Conservation (phyloP, 768 basidiomycete species). For the Tylopilus plumbeoviolaceoides region DNA sequence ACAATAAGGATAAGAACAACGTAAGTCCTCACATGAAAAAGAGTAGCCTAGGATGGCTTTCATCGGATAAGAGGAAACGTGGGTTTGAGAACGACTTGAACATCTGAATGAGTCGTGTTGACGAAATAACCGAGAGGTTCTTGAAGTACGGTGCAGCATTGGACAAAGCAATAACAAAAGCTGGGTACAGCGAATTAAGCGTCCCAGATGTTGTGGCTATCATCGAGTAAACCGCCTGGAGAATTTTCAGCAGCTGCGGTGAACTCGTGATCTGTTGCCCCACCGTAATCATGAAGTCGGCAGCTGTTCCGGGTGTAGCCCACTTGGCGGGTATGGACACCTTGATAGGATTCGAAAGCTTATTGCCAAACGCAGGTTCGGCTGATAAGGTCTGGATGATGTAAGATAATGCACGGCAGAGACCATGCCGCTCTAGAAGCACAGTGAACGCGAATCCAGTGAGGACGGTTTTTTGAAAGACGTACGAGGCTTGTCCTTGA, state of each 20-base stretch:
- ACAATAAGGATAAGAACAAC: neutral
- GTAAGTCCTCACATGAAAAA: constrained; percentile 72
- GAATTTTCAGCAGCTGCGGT: constrained; percentile 7
- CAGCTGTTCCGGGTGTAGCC: constrained; percentile 65
- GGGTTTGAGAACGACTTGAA: constrained; percentile 91
- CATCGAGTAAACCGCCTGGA: constrained; percentile 82
- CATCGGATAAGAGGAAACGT: constrained; percentile 84
- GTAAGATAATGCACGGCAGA: constrained; percentile 86
- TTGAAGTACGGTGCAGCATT: constrained; percentile 88
- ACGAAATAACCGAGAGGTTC: constrained; percentile 74
- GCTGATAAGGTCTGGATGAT: constrained; percentile 89
- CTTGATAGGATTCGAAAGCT: constrained; percentile 61
- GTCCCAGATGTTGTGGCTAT: constrained; percentile 83
- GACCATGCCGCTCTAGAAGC: constrained; percentile 76
- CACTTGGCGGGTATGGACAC: constrained; percentile 73
- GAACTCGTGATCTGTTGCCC: constrained; percentile 22
- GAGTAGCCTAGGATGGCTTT: constrained; percentile 88
- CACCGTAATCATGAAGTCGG: constrained; percentile 87
- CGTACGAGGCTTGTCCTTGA: constrained; percentile 92
- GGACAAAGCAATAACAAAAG: constrained; percentile 83
- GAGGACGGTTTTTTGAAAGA: constrained; percentile 2
- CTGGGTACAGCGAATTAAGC: constrained; percentile 84
- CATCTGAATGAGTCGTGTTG: constrained; percentile 81
- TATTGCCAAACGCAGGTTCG: constrained; percentile 71
- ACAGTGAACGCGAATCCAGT: constrained; percentile 3